Percentiles rank a stretch among this genome's conserved stretches.
Conservation (phyloP, 2,329 filamentous ascomycete species). For the Fusarium oligoseptatum region DNA sequence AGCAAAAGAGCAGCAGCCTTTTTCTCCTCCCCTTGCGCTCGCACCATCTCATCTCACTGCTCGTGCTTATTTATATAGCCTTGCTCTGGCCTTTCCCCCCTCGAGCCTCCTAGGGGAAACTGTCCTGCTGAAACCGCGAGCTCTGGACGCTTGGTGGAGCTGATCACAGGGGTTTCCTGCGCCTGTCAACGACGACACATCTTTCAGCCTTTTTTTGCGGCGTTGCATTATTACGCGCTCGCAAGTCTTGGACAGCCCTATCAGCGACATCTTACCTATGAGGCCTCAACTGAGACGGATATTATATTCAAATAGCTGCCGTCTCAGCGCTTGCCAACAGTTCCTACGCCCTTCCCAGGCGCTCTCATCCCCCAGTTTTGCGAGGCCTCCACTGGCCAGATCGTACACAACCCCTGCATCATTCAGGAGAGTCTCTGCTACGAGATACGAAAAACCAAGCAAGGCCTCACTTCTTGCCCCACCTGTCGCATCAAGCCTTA, state of each 20-base stretch:
- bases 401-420: conserved; percentile 28
- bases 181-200: conserved; percentile 37
- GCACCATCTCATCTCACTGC: conserved; percentile 21
- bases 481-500: background rate
- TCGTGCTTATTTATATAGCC: conserved; percentile 17
- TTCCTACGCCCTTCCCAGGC: conserved; percentile 23
- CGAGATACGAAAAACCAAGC: conserved; percentile 6
- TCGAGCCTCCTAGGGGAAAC: conserved; percentile 12
- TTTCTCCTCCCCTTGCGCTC: conserved; percentile 22
- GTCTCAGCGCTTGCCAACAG: conserved; percentile 14
- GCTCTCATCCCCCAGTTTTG: conserved; percentile 33
- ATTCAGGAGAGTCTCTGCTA: conserved; percentile 18
- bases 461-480: background rate
- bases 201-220: conserved; percentile 29
- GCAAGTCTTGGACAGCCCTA: conserved; percentile 21
- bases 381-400: conserved; percentile 26
- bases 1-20: conserved; percentile 18
- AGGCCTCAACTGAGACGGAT: conserved; percentile 36
- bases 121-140: conserved; percentile 12
- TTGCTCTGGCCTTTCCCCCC: background rate
- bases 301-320: conserved; percentile 27
- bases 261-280: conserved; percentile 38
- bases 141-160: conserved; percentile 32
- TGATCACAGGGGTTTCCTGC: conserved; percentile 37
- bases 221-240: conserved; percentile 36